Conservation (phyloP, 257 asterid species). For the Leonotis leonurus region DNA sequence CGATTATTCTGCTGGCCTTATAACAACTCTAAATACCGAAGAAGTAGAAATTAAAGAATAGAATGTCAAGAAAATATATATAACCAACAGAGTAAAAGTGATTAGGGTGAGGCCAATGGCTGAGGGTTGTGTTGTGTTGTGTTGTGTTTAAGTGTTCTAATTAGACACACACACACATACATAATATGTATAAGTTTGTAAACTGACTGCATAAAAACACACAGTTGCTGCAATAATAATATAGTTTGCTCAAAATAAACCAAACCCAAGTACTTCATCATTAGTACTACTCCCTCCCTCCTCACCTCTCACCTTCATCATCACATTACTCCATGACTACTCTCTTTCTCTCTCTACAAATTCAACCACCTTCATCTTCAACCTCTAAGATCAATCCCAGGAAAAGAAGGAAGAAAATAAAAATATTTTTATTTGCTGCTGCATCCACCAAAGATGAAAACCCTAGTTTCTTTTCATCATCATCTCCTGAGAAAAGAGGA, state of each 20-base stretch:
- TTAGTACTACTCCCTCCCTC: not conserved
- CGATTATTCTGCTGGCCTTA: too few relatives aligned
- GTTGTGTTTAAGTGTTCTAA: too few relatives aligned
- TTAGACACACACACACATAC: not conserved
- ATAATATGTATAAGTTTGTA: not conserved
- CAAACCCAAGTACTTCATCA: not conserved
- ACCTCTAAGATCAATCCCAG: not conserved
- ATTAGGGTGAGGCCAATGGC: too few relatives aligned
- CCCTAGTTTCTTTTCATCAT: constrained; percentile 26
- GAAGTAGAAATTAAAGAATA: too few relatives aligned
- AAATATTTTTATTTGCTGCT: not conserved
- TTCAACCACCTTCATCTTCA: not conserved
- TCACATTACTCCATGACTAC: not conserved
- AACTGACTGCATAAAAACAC: not conserved
- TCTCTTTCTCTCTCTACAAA: not conserved
- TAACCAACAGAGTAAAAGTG: too few relatives aligned
- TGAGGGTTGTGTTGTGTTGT: too few relatives aligned
- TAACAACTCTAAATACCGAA: too few relatives aligned
- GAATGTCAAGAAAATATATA: too few relatives aligned
- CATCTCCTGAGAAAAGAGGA: not conserved
- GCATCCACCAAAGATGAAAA: constrained; percentile 18
- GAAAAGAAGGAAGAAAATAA: not conserved
- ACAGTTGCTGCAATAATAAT: not conserved
- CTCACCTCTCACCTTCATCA: not conserved
- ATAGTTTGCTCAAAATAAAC: not conserved